phyloP scores from a whole-genome alignment of 2,329 filamentous ascomycete genomes.

The Chaetomiaceae sp. region DNA sequence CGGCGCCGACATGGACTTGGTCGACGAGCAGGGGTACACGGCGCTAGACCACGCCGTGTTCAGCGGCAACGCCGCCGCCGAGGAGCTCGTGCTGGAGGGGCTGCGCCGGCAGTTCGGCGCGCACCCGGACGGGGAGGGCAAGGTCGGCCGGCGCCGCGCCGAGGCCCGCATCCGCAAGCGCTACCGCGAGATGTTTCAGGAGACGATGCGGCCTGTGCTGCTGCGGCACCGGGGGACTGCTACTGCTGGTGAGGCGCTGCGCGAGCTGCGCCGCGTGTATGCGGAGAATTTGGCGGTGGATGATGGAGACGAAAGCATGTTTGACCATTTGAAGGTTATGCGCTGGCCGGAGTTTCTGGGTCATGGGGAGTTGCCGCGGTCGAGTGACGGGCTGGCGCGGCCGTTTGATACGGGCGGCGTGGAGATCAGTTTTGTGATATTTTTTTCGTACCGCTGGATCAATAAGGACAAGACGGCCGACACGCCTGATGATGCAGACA shows the following conservation, averaged over 20 bases:
- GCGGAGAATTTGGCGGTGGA: conserved; percentile 22
- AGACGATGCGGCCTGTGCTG: conserved; percentile 31
- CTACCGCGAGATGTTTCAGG: conserved; percentile 34
- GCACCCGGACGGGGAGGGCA: not conserved
- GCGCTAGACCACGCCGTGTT: not conserved
- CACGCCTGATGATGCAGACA: conserved; percentile 26
- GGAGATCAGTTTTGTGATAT: conserved; percentile 19
- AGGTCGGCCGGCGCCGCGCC: conserved; percentile 8
- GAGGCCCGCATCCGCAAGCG: conserved; percentile 30
- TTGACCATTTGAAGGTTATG: not conserved
- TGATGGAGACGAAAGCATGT: conserved; percentile 16
- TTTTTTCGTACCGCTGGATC: conserved; percentile 34
- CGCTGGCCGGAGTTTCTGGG: conserved; percentile 25
- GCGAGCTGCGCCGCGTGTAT: conserved; percentile 23
- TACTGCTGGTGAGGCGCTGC: conserved; percentile 16
- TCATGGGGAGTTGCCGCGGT: conserved; percentile 25
- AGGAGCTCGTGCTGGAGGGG: conserved; percentile 26
- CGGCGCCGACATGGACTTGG: not conserved
- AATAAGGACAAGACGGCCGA: conserved; percentile 11
- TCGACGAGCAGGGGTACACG: not conserved
- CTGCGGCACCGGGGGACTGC: conserved; percentile 11
- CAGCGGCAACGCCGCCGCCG: conserved; percentile 16
- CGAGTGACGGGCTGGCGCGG: conserved; percentile 19
- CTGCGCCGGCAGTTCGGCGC: conserved; percentile 13
- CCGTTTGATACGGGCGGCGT: conserved; percentile 4